Percentiles rank a stretch among this genome's conserved stretches.
Evolutionary conservation across 164 flowering plant genomes (phyloP).

Genomic region (Pachysandra terminalis): DNA sequence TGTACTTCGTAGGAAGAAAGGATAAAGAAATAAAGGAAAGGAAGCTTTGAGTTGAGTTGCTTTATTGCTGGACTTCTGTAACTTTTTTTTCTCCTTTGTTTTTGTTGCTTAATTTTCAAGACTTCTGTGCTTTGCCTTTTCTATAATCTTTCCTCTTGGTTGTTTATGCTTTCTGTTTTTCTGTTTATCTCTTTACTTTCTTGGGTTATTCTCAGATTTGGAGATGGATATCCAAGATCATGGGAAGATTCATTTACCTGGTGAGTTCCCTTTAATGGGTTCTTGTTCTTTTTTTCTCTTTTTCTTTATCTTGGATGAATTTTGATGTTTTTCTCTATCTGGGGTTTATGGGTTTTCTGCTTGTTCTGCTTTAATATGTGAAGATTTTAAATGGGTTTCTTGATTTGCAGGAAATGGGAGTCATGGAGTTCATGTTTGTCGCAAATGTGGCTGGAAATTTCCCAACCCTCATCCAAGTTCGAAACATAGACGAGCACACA

Average conservation of each 20-base stretch:
- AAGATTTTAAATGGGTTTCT: not conserved
- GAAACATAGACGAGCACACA: conserved; percentile 73
- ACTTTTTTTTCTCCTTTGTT: too few relatives aligned
- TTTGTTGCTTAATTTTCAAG: too few relatives aligned
- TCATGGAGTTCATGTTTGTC: conserved; percentile 58
- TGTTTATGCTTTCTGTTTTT: not conserved
- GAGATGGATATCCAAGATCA: conserved; percentile 22
- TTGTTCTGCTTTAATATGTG: not conserved
- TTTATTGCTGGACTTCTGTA: too few relatives aligned
- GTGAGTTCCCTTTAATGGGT: not conserved
- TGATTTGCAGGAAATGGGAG: conserved; percentile 37
- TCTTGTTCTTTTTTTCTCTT: not conserved
- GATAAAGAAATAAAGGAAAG: too few relatives aligned
- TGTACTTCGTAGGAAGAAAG: too few relatives aligned
- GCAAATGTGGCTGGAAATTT: conserved; percentile 77
- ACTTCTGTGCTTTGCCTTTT: not conserved
- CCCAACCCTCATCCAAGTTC: conserved; percentile 87
- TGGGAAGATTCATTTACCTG: conserved; percentile 10
- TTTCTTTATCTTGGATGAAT: not conserved
- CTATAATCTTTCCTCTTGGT: not conserved
- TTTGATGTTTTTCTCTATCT: not conserved
- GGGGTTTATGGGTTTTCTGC: not conserved
- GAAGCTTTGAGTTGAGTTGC: too few relatives aligned
- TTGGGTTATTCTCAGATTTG: conserved; percentile 1
- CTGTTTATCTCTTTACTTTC: not conserved